A percentile compares a stretch with the other conserved stretches of the same genome.
These are phyloP conservation scores for Colletotrichum phormii DNA, from an alignment of 2,329 filamentous ascomycete genomes.

Conservation along the genomic window DNA sequence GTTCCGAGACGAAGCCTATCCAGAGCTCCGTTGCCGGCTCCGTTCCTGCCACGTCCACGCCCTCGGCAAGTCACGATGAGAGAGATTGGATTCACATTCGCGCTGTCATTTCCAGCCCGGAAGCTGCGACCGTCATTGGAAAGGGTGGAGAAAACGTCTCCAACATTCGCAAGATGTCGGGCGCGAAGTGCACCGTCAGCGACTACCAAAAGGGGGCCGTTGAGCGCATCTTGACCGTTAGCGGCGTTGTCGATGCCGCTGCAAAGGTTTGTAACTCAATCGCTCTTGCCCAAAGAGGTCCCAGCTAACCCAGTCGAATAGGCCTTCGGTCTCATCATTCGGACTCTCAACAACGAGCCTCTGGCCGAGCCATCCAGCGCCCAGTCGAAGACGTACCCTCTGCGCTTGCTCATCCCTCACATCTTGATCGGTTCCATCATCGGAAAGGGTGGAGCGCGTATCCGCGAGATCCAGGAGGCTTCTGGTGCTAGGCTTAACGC, in stretches of 20 bases:
- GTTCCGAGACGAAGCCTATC: constrained; percentile 59
- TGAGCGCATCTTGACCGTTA: constrained; percentile 97
- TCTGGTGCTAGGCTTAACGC: constrained; percentile 97
- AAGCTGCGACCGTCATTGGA: constrained; percentile 97
- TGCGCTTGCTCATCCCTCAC: constrained; percentile 94
- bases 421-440: constrained; percentile 99
- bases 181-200: constrained; percentile 98
- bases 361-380: constrained; percentile 88
- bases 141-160: constrained; percentile 99
- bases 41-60: constrained; percentile 53
- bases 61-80: constrained; percentile 80
- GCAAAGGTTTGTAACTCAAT: constrained; percentile 77
- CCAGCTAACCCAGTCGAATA: constrained; percentile 48
- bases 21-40: constrained; percentile 47
- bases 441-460: constrained; percentile 94
- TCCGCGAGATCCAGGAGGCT: constrained; percentile 98
- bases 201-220: constrained; percentile 98
- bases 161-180: constrained; percentile 93
- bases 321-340: constrained; percentile 98
- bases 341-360: constrained; percentile 97
- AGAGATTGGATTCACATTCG: constrained; percentile 97
- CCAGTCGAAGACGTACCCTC: constrained; percentile 96
- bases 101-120: constrained; percentile 95
- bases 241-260: constrained; percentile 93
- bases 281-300: background rate